phyloP scores from a whole-genome alignment of 805 yeast genomes.

The Clavispora vitiphila region DNA sequence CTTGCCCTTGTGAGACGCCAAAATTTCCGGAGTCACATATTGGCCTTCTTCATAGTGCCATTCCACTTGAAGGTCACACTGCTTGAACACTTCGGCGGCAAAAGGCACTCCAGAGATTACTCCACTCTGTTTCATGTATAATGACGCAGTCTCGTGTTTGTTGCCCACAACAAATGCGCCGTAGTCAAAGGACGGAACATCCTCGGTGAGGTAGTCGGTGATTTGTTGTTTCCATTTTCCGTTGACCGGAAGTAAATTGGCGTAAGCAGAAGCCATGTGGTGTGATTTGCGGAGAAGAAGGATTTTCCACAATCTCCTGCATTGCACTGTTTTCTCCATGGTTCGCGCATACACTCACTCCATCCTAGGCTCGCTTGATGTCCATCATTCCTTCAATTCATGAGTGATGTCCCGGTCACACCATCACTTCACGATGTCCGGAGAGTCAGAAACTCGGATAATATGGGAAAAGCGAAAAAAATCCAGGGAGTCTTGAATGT shows the following conservation, averaged over 20 bases:
- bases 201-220: conserved; percentile 74
- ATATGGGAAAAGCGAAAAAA: background rate
- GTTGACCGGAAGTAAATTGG: conserved; percentile 62
- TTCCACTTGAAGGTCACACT: conserved; percentile 63
- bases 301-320: background rate
- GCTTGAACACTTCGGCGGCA: conserved; percentile 76
- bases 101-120: conserved; percentile 83
- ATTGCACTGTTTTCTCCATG: background rate
- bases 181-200: conserved; percentile 88
- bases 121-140: conserved; percentile 79
- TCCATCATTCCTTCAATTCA: too few relatives aligned
- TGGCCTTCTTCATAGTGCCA: conserved; percentile 77
- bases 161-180: conserved; percentile 96
- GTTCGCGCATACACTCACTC: too few relatives aligned
- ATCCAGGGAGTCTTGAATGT: background rate
- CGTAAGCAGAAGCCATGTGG: conserved; percentile 24
- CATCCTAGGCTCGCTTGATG: too few relatives aligned
- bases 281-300: background rate
- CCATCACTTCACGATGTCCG: conserved; percentile 8
- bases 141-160: conserved; percentile 61
- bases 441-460: background rate
- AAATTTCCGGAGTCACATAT: conserved; percentile 34
- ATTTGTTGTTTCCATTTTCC: conserved; percentile 82
- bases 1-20: conserved; percentile 46
- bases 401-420: background rate